Percentiles rank a stretch among this genome's conserved stretches.
Evolutionary conservation across 192 early-diverging fungal genomes (phyloP).

Genomic region (Coemansia sp.): DNA sequence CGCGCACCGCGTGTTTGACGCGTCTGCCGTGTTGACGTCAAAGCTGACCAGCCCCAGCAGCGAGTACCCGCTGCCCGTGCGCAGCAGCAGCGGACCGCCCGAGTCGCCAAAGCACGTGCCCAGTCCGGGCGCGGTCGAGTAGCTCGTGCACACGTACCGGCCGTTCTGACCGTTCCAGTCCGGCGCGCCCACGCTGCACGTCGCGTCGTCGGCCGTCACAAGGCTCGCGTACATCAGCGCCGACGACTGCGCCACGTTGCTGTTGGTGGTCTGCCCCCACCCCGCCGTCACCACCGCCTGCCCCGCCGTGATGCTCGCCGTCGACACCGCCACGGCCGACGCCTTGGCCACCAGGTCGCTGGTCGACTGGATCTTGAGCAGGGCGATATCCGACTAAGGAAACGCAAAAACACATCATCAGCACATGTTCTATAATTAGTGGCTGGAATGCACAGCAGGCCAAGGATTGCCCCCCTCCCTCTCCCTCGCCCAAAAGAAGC

Average conservation of each 20-base stretch:
- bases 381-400: slow-evolving; percentile 49
- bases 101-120: slow-evolving; percentile 52
- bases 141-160: slow-evolving; percentile 45
- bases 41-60: slow-evolving; percentile 48
- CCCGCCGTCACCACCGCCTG: slow-evolving; percentile 32
- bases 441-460: background rate
- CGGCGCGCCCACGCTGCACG: slow-evolving; percentile 17
- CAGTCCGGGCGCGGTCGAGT: slow-evolving; percentile 28
- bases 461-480: background rate
- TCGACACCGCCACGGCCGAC: slow-evolving; percentile 17
- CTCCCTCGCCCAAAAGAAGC: background rate
- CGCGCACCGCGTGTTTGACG: slow-evolving; percentile 38
- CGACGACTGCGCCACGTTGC: slow-evolving; percentile 24
- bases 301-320: slow-evolving; percentile 14
- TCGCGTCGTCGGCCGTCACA: slow-evolving; percentile 21
- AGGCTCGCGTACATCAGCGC: slow-evolving; percentile 35
- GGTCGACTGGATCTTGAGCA: slow-evolving; percentile 35
- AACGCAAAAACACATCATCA: background rate
- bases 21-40: slow-evolving; percentile 42
- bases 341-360: slow-evolving; percentile 24
- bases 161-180: slow-evolving; percentile 42
- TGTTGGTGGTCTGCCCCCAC: slow-evolving; percentile 42
- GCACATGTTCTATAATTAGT: background rate
- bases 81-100: slow-evolving; percentile 43
- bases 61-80: slow-evolving; percentile 22